Conservation (phyloP, 805 yeast genomes). For the Sugiyamaella chiloensis region DNA sequence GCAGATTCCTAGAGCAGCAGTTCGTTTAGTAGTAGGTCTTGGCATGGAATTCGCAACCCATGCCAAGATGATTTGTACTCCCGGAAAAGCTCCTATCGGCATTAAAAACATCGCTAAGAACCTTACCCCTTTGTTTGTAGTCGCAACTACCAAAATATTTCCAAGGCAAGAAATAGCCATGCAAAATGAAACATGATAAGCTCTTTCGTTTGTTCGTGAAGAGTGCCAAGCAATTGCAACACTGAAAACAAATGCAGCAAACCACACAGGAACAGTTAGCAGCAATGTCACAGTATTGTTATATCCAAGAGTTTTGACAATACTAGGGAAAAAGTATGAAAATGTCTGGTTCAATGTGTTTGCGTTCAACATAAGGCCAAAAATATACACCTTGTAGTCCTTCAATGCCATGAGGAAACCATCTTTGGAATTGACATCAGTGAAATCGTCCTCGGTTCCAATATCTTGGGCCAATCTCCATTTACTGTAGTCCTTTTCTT, state of each 20-base stretch:
- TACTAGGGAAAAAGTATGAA: constrained; percentile 45
- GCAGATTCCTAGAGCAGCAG: constrained; percentile 53
- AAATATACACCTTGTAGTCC: constrained; percentile 26
- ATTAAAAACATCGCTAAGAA: constrained; percentile 54
- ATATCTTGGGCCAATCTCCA: constrained; percentile 19
- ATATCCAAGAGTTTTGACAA: constrained; percentile 45
- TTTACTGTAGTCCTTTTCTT: constrained; percentile 15
- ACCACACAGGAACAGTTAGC: constrained; percentile 44
- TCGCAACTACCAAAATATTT: constrained; percentile 17
- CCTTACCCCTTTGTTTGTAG: constrained; percentile 53
- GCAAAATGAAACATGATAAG: constrained; percentile 39
- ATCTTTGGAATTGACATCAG: constrained; percentile 1
- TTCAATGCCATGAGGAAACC: constrained; percentile 18
- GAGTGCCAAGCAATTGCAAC: constrained; percentile 42
- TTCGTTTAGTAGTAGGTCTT: constrained; percentile 56
- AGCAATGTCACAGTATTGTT: constrained; percentile 41
- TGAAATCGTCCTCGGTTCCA: constrained; percentile 12
- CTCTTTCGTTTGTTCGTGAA: constrained; percentile 54
- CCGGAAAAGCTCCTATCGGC: constrained; percentile 54
- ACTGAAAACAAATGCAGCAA: constrained; percentile 45
- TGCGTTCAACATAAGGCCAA: constrained; percentile 26
- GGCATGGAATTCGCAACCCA: constrained; percentile 57
- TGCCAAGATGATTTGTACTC: constrained; percentile 49
- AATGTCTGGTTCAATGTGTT: constrained; percentile 21
- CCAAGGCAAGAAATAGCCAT: constrained; percentile 25